Base-by-base conservation (phyloP, 306 rosid species). In the Hippophae gyantsensis region DNA sequence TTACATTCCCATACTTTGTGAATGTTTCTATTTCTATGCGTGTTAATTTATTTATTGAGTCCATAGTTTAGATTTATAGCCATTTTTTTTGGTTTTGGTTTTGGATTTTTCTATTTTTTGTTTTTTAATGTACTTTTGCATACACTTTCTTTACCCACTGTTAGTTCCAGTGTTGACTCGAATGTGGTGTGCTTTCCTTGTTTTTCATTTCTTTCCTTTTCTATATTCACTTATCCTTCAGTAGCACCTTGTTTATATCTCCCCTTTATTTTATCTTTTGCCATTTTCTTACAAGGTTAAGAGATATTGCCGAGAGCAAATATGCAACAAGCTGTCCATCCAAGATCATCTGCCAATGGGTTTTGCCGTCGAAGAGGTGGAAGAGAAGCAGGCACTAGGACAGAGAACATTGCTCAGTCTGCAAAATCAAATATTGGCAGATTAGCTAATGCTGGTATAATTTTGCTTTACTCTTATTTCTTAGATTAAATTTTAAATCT, bases 321-420 rank as follows among this genome's bases (percentile, higher is more conserved):
- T 88, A 66, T 70, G 66, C 93, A 85, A 69, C 96, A 57, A 64
- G 68, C 76, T 73, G 69, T 67, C 62, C 94, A 77, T 62, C 63
- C 83, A 51, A 88, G 81, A 79, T 69, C 87, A 48, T 76, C 93
- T 69, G 53, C 79, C 56, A 92, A 92, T 80, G 99, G 96, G 64
- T 84, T 78, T 80, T 85, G 82, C 64, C 93, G 94, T 67, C 73
- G 90, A 46, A 92, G 90, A 77, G 79, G 84, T 27, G 96, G 81
- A 41, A 78, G 84, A 79, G 96, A 83, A 64, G 82, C 79, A 63
- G 82, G 81, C 51, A 32, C 78, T 55, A 83, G 79, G 74, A 54
- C 63, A 9, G 96, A 81, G 64, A 78, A 76, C 71, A 92, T 67
- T 73, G 72, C 68, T 3, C 76, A 76, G 52, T 62, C 86, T 71